These are phyloP conservation scores for Claviceps sp. DNA, from an alignment of 2,329 filamentous ascomycete genomes.

Conservation along the genomic window DNA sequence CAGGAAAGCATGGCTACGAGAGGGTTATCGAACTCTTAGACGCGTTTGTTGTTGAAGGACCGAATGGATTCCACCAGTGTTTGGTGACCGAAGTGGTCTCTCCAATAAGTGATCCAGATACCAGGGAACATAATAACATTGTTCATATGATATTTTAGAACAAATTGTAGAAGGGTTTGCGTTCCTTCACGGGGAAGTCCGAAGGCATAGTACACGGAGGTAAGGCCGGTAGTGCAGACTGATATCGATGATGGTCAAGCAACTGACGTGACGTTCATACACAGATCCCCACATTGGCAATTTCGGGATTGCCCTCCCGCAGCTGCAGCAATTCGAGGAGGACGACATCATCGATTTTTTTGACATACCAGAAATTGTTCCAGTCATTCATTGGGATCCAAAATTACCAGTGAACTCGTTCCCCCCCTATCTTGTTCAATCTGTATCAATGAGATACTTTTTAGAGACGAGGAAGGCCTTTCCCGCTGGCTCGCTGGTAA, in stretches of 20 bases:
- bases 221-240: not conserved
- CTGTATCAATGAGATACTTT: not conserved
- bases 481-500: too few species aligned
- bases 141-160: not conserved
- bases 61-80: not conserved
- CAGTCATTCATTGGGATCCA: not conserved
- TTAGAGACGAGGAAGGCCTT: not conserved
- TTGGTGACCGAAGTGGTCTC: conserved; percentile 5
- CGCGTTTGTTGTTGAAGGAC: not conserved
- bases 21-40: conserved; percentile 3
- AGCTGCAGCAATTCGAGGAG: too few species aligned
- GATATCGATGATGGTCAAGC: not conserved
- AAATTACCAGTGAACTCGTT: not conserved
- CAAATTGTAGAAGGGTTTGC: conserved; percentile 2
- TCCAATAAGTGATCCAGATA: conserved; percentile 1
- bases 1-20: not conserved
- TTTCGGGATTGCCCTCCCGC: too few species aligned
- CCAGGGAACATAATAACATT: not conserved
- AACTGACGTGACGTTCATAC: not conserved
- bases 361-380: not conserved
- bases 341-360: not conserved
- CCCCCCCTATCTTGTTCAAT: not conserved
- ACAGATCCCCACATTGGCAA: not conserved
- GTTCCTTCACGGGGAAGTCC: too few species aligned
- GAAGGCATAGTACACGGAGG: too few species aligned